Evolutionary conservation across 306 rosid species (phyloP).

Genomic region (Crataegus laevigata): DNA sequence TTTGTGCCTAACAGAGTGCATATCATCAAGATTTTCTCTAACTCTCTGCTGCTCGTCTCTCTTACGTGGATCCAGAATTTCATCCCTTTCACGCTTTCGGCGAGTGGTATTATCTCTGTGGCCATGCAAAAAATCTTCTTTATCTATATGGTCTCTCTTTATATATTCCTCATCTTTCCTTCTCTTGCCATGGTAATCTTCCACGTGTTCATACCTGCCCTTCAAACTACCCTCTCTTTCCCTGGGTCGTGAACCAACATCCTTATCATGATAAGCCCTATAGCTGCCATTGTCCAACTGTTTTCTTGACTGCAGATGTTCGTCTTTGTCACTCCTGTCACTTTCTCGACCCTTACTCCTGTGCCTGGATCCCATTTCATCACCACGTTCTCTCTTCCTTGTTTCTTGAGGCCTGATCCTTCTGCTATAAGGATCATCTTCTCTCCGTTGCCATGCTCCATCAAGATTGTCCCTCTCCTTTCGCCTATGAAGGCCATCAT

Average conservation of each 20-base stretch:
- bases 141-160: conserved; percentile 67
- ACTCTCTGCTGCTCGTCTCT: conserved; percentile 69
- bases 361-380: conserved; percentile 47
- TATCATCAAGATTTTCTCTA: conserved; percentile 69
- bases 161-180: conserved; percentile 80
- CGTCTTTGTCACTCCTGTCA: conserved; percentile 74
- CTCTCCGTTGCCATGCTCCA: conserved; percentile 64
- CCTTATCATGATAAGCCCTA: conserved; percentile 75
- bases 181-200: conserved; percentile 80
- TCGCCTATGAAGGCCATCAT: conserved; percentile 68
- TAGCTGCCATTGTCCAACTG: conserved; percentile 80
- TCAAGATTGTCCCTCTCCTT: conserved; percentile 78
- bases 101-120: conserved; percentile 54
- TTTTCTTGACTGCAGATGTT: conserved; percentile 46
- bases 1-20: conserved; percentile 66
- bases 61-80: conserved; percentile 60
- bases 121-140: conserved; percentile 67
- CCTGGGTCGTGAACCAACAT: conserved; percentile 66
- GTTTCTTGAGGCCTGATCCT: conserved; percentile 71
- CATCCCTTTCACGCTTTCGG: conserved; percentile 79
- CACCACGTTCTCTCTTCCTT: conserved; percentile 74
- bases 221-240: conserved; percentile 77
- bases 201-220: conserved; percentile 62
- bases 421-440: conserved; percentile 71
- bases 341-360: conserved; percentile 68